These are phyloP conservation scores for Hyphodiscus hymeniophilus DNA, from an alignment of 495 filamentous ascomycete species.

Conservation along the genomic window DNA sequence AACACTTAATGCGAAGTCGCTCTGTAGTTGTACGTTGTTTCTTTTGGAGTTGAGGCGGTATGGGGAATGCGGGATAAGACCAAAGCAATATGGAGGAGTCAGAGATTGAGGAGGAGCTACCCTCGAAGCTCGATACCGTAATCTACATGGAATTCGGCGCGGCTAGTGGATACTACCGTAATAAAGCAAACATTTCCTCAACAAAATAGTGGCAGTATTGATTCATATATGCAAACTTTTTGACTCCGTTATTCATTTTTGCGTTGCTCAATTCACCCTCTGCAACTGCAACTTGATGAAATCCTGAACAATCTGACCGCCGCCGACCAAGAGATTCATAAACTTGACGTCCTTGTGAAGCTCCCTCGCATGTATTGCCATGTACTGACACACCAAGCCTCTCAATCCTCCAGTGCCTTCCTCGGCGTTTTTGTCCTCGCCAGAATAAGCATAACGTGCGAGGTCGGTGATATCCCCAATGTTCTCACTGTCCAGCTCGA, in stretches of 20 bases:
- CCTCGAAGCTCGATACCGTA: no score
- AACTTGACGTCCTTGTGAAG: slow-evolving; percentile 2
- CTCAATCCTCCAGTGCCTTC: slow-evolving; percentile 10
- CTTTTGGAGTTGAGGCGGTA: no score
- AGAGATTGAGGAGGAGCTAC: no score
- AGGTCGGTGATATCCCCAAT: slow-evolving; percentile 21
- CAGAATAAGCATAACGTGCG: slow-evolving; percentile 19
- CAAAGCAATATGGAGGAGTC: no score
- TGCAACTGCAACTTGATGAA: neutral
- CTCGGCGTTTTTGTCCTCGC: neutral
- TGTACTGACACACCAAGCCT: slow-evolving; percentile 10
- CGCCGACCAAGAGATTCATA: slow-evolving; percentile 10
- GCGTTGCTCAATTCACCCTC: neutral
- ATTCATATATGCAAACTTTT: neutral
- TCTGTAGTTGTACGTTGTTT: no score
- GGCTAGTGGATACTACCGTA: no score
- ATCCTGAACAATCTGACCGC: slow-evolving; percentile 2
- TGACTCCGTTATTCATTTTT: neutral
- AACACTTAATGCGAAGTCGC: no score
- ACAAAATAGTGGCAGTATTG: no score
- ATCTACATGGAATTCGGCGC: no score
- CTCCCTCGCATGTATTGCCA: slow-evolving; percentile 2
- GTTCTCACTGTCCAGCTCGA: slow-evolving; percentile 11
- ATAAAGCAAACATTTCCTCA: no score
- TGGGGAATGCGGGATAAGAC: no score